These are phyloP conservation scores for Wallacemonas sp. DNA, from an alignment of 208 protist species.

Conservation along the genomic window DNA sequence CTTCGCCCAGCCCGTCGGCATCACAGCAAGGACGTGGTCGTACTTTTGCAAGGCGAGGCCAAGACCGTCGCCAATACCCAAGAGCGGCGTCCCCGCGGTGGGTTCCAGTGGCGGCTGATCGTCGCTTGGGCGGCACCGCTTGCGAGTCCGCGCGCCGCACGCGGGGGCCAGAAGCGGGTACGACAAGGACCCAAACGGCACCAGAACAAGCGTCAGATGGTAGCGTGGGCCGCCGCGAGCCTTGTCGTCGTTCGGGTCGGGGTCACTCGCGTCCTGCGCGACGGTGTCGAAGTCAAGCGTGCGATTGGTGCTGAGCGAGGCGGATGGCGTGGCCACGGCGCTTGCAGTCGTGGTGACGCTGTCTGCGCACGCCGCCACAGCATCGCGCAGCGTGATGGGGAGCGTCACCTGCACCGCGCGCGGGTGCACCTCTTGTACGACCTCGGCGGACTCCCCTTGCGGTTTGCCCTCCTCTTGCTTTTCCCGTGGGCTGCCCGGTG, in stretches of 20 bases:
- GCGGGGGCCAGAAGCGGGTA: constrained; percentile 35
- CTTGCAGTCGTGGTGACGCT: not conserved
- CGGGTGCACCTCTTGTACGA: not conserved
- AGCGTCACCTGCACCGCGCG: not conserved
- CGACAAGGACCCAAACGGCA: constrained; percentile 41
- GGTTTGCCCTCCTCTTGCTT: not conserved
- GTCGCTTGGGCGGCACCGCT: not conserved
- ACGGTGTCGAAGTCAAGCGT: not conserved
- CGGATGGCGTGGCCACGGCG: not conserved
- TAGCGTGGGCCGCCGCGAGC: not conserved
- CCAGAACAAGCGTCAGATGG: constrained; percentile 39
- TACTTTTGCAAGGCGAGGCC: constrained; percentile 46
- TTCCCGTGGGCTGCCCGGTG: no score
- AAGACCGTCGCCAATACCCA: constrained; percentile 42
- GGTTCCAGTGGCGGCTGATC: no score
- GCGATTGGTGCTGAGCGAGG: not conserved
- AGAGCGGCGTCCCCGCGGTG: no score
- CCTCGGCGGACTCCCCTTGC: not conserved
- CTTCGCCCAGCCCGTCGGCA: constrained; percentile 85
- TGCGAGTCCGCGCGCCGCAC: constrained; percentile 1
- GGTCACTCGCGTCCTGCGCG: not conserved
- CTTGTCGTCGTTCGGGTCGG: not conserved
- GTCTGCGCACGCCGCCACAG: not conserved
- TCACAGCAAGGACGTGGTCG: constrained; percentile 67
- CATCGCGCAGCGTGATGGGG: not conserved